Evolutionary conservation across 2,329 filamentous ascomycete species (phyloP).

Genomic region (Cladosporium sp.): DNA sequence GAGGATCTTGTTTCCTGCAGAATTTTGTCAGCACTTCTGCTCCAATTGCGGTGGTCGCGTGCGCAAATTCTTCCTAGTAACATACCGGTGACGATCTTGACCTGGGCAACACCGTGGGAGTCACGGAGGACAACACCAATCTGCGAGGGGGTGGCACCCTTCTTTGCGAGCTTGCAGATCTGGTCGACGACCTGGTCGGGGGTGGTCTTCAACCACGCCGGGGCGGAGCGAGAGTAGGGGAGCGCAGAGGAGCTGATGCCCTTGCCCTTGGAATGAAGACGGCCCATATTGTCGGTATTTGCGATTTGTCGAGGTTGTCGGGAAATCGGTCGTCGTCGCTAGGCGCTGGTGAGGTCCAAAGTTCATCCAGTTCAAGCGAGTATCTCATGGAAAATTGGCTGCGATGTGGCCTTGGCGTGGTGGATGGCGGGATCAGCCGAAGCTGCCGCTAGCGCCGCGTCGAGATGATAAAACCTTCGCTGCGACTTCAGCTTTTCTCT

Average conservation of each 20-base stretch:
- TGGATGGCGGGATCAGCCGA: neutral
- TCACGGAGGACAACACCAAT: slow-evolving; percentile 99
- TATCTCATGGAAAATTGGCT: slow-evolving; percentile 1
- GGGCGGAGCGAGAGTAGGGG: slow-evolving; percentile 90
- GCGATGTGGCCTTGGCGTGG: slow-evolving; percentile 2
- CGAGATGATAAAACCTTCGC: slow-evolving; percentile 2
- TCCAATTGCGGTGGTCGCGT: neutral
- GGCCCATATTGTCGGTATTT: slow-evolving; percentile 67
- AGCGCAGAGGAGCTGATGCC: slow-evolving; percentile 94
- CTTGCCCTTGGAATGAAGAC: slow-evolving; percentile 99
- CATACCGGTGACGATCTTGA: slow-evolving; percentile 94
- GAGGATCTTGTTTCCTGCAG: slow-evolving; percentile 95
- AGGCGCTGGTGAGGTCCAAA: slow-evolving; percentile 9
- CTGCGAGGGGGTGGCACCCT: slow-evolving; percentile 97
- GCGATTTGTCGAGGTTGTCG: slow-evolving; percentile 22
- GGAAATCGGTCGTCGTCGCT: slow-evolving; percentile 14
- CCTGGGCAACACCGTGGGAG: slow-evolving; percentile 95
- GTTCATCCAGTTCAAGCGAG: neutral
- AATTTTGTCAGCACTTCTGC: slow-evolving; percentile 12
- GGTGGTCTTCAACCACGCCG: slow-evolving; percentile 97
- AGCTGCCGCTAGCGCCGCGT: neutral
- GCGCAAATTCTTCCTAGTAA: slow-evolving; percentile 11
- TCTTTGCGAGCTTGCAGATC: slow-evolving; percentile 98
- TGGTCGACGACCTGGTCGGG: slow-evolving; percentile 98
- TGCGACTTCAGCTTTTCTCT: neutral